Evolutionary conservation across 2,329 filamentous ascomycete genomes (phyloP).

Genomic region (Malbranchea zuffiana): DNA sequence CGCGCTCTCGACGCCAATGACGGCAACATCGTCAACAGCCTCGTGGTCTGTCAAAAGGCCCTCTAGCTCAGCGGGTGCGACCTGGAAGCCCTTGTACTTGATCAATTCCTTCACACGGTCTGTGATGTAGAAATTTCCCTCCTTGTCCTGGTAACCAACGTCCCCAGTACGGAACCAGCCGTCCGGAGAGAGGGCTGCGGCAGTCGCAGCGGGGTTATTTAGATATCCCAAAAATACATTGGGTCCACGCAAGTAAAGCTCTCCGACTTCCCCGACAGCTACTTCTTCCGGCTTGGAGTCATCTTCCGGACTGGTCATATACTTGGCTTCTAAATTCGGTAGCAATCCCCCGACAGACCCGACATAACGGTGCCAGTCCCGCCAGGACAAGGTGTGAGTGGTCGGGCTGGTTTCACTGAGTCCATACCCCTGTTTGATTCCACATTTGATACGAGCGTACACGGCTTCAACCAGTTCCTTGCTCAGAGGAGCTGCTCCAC

Average conservation of each 20-base stretch:
- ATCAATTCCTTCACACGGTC: slow-evolving; percentile 61
- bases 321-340: slow-evolving; percentile 70
- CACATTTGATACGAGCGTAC: slow-evolving; percentile 61
- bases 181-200: slow-evolving; percentile 48
- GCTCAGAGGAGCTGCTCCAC: slow-evolving; percentile 75
- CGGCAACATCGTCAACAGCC: slow-evolving; percentile 49
- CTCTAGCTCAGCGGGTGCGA: slow-evolving; percentile 57
- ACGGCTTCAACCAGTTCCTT: slow-evolving; percentile 66
- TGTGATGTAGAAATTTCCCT: slow-evolving; percentile 80
- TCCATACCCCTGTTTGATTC: slow-evolving; percentile 87
- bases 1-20: slow-evolving; percentile 51
- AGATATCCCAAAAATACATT: slow-evolving; percentile 54
- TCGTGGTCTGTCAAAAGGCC: slow-evolving; percentile 41
- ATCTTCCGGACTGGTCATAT: slow-evolving; percentile 53
- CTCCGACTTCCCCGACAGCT: slow-evolving; percentile 52
- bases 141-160: slow-evolving; percentile 63
- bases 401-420: slow-evolving; percentile 77
- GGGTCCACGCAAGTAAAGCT: slow-evolving; percentile 55
- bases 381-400: slow-evolving; percentile 61
- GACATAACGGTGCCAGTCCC: slow-evolving; percentile 64
- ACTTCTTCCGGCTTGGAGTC: slow-evolving; percentile 43
- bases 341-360: slow-evolving; percentile 69
- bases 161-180: slow-evolving; percentile 90
- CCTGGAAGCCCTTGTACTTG: slow-evolving; percentile 63
- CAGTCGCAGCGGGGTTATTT: slow-evolving; percentile 49